Conservation (phyloP, 768 basidiomycete genomes). For the Boletus pseudopeckii region DNA sequence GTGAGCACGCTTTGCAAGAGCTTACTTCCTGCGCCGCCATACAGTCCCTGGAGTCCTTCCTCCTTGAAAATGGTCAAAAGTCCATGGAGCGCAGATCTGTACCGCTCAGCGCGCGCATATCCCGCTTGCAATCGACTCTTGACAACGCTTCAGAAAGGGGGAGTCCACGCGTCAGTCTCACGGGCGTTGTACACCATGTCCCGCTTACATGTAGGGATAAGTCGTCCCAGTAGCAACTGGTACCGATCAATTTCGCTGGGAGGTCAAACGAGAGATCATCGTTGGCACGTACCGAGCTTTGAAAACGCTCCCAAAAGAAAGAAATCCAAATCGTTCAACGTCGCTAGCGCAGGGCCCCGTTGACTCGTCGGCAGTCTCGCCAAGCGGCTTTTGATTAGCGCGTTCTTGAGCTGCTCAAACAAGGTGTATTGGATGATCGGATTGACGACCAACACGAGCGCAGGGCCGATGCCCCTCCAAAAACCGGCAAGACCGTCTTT, state of each 20-base stretch:
- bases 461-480: conserved; percentile 91
- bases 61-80: conserved; percentile 72
- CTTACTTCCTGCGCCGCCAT: conserved; percentile 85
- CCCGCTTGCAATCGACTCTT: conserved; percentile 81
- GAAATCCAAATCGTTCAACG: conserved; percentile 82
- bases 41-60: conserved; percentile 81
- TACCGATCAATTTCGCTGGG: neutral
- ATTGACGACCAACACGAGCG: conserved; percentile 90
- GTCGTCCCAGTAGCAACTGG: conserved; percentile 54
- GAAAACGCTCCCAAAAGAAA: conserved; percentile 94
- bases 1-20: conserved; percentile 89
- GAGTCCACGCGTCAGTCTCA: neutral
- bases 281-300: conserved; percentile 62
- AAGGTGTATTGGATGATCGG: conserved; percentile 92
- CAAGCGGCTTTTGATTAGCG: conserved; percentile 62
- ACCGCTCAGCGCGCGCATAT: conserved; percentile 60
- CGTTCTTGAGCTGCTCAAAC: conserved; percentile 94
- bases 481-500: conserved; percentile 77
- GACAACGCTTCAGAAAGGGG: conserved; percentile 45
- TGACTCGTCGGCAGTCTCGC: conserved; percentile 48
- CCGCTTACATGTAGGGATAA: conserved; percentile 70
- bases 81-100: conserved; percentile 75
- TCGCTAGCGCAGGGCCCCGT: conserved; percentile 40
- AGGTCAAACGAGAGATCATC: neutral
- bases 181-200: neutral